Base-by-base conservation (phyloP, 2,329 filamentous ascomycete species). In the Alternaria angustiovoidea region DNA sequence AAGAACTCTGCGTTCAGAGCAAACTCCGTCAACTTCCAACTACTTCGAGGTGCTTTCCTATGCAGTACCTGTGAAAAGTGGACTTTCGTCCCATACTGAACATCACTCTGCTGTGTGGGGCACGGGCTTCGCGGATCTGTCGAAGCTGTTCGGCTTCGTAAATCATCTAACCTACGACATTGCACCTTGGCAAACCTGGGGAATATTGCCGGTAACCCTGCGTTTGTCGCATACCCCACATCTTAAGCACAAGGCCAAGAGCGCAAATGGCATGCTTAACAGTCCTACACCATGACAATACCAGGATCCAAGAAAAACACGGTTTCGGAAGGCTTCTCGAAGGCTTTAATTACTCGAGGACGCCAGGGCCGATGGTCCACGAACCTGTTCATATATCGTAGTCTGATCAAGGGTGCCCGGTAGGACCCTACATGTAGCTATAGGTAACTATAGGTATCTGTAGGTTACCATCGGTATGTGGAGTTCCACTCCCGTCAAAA, bases 281-380 rank as follows among this genome's bases (percentile, higher is more conserved):
- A 63, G 59, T 57, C 55, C 62, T 58, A 63, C 54, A 39, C 53
- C 57, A 54, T 59, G 57, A 51, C 62, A 30, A 55, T 60, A 65
- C 48, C 43, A 44, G 53, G 20, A 49, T 53, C 9, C 34, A 51
- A 54, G 58, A 54, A 68, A 46, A 61, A 65, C 65, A 67, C 67
- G 42, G 28, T 38, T 54, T 53, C 39, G 62, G 65, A 70, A 72
- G 59, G 55, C 65, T 74, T 73, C 70, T 72, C 68, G 69, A 73
- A 70, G 59, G 59, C 63, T 57, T 61, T 64, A 55, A 53, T 60
- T 60, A 43, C 56, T 42, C 41, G 54, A 65, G 66, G 70, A 57
- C 59, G 48, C 56, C 49, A 72, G 71, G 71, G 59, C 72, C 72
- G 72, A 48, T 49, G 55, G 59, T 72, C 69, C 70, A 66, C 48